These are phyloP conservation scores for Penicillium sp. DNA, from an alignment of 2,329 filamentous ascomycete species.

Conservation along the genomic window DNA sequence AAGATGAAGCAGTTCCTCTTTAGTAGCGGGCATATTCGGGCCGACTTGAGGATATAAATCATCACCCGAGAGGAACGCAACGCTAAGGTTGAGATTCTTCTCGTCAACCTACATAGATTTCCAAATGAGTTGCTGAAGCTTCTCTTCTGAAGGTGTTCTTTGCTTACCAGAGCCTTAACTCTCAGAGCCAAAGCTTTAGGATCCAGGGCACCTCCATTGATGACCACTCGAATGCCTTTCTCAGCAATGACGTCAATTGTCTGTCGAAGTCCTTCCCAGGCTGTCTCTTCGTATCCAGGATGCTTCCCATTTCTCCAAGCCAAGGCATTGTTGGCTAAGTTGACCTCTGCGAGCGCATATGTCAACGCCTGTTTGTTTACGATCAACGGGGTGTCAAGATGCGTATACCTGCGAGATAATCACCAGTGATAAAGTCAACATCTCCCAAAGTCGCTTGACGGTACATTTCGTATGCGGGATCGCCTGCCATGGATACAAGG, in stretches of 20 bases:
- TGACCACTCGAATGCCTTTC: conserved; percentile 55
- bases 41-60: conserved; percentile 41
- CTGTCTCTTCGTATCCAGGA: conserved; percentile 47
- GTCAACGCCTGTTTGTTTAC: not conserved
- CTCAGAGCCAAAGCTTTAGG: conserved; percentile 53
- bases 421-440: conserved; percentile 55
- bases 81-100: conserved; percentile 38
- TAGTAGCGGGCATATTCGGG: conserved; percentile 32
- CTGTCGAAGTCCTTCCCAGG: conserved; percentile 51
- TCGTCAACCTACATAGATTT: conserved; percentile 28
- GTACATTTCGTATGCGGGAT: conserved; percentile 39
- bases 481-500: conserved; percentile 15
- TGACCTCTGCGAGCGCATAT: conserved; percentile 38
- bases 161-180: conserved; percentile 40
- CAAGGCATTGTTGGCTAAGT: conserved; percentile 48
- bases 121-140: not conserved
- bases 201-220: conserved; percentile 59
- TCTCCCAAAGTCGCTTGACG: conserved; percentile 37
- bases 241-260: conserved; percentile 48
- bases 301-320: conserved; percentile 42
- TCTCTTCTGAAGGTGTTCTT: not conserved
- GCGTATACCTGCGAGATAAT: conserved; percentile 50
- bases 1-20: conserved; percentile 40
- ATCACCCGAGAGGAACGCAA: conserved; percentile 50
- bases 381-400: not conserved